Evolutionary conservation across 1,284 basidiomycete genomes (phyloP), one percentile per base, ranked within the genome.

Genomic region (Moniliophthora roreri): DNA sequence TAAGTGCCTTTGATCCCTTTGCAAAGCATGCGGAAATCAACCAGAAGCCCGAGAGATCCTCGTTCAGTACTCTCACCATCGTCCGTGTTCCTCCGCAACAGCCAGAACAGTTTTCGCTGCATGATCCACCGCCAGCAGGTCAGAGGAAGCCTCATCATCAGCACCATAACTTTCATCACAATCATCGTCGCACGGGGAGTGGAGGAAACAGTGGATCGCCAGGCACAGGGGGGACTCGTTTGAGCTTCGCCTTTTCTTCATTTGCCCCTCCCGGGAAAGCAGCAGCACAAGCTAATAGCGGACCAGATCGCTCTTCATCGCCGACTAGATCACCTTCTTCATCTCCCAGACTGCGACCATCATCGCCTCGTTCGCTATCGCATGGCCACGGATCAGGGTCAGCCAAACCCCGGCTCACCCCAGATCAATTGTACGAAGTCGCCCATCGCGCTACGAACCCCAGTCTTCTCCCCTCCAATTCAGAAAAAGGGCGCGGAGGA

Each of bases 51-150:
- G 69, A 71, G 49, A 70, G 83, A 56, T 72, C 79, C 1, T 78
- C 81, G 0, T 80, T 81, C 28, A 87, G 83, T 65, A 82, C 75
- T 2, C 76, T 91, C 41, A 89, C 87, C 48, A 89, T 91, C 69
- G 84, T 90, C 39, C 83, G 85, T 52, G 82, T 89, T 44, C 57
- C 52, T 67, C 41, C 52, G 66, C 34, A 44, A 65, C 47, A 28
- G 50, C 4, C 58, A 61, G 13, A 64, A 48, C 44, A 59, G 58
- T 9, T 63, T 18, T 56, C 56, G 38, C 53, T 64, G 36, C 61
- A 65, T 28, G 68, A 73, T 15, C 65, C 65, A 1, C 66, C 70
- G 4, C 54, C 65, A 10, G 65, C 68, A 50, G 48, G 47, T 55
- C 56, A 55, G 61, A 6, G 28, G 11, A 32, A 11, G 11, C 28